Evolutionary conservation across 495 filamentous ascomycete genomes (phyloP), one percentile per base, ranked within the genome.

Genomic region (Xylaria intraflava): DNA sequence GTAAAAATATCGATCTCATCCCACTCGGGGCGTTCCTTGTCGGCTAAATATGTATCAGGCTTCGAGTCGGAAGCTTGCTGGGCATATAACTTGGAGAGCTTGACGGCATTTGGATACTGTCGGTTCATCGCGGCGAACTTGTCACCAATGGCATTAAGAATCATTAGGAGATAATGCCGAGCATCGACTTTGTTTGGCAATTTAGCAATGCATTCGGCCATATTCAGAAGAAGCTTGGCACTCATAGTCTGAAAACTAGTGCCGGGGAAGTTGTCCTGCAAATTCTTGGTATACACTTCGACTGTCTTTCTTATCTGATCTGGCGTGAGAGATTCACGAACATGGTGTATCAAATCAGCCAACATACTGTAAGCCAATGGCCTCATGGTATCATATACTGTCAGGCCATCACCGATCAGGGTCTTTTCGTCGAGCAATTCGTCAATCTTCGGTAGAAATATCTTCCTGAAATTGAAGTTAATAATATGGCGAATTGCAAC

Each of bases 241-340:
- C 93, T 97, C 94, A 99, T 99, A 0, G 94, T 99, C 67, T 99
- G 94, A 66, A 97, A 99, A 67, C 93, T 97, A 4, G 94, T 97
- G 12, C 94, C 94, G 2, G 94, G 94, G 60, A 96, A 95, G 55
- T 87, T 88, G 65, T 97, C 94, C 59, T 95, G 91, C 20, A 99
- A 76, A 58, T 97, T 97, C 60, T 88, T 90, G 4, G 93, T 96
- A 67, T 97, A 99, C 6, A 97, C 94, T 60, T 95, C 89, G 9
- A 99, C 89, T 0, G 94, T 96, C 58, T 88, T 84, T 45, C 90
- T 82, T 53, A 99, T 99, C 69, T 97, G 94, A 49, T 92, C 85
- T 9, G 84, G 84, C 0, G 76, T 78, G 17, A 99, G 75, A 9
- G 82, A 79, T 45, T 96, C 92, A 31, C 94, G 85, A 17, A 99